Evolutionary conservation across 306 rosid species (phyloP).

Genomic region (Pterocarpus santalinus): DNA sequence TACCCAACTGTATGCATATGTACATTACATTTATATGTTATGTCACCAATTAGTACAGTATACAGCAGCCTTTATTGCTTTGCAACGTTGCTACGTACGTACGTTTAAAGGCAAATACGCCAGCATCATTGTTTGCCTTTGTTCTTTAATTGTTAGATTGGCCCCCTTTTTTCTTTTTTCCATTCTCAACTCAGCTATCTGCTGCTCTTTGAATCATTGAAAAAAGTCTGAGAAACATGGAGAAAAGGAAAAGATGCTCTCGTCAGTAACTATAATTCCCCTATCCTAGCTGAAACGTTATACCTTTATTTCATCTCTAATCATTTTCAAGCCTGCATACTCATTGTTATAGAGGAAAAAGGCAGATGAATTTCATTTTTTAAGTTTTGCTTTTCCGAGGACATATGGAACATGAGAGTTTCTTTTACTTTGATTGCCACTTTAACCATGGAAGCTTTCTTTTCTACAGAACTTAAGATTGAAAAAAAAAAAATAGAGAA

Average conservation of each 20-base stretch:
- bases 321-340: conserved; percentile 54
- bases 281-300: conserved; percentile 1
- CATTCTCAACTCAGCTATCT: conserved; percentile 16
- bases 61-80: conserved; percentile 47
- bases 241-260: conserved; percentile 50
- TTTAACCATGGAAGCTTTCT: conserved; percentile 26
- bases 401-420: conserved; percentile 1
- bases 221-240: conserved; percentile 30
- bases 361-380: conserved; percentile 15
- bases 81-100: neutral
- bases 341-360: conserved; percentile 27
- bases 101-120: conserved; percentile 7
- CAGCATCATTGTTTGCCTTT: conserved; percentile 1
- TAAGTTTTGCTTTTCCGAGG: conserved; percentile 43
- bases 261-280: conserved; percentile 15
- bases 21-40: neutral
- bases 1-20: conserved; percentile 15
- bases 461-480: neutral
- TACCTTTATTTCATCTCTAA: conserved; percentile 52
- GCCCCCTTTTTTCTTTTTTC: neutral
- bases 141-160: conserved; percentile 20
- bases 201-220: conserved; percentile 38
- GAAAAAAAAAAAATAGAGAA: neutral
- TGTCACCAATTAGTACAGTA: conserved; percentile 44
- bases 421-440: conserved; percentile 21